phyloP scores from a whole-genome alignment of 352 stramenopile species.

The Phytophthora podocarpi region DNA sequence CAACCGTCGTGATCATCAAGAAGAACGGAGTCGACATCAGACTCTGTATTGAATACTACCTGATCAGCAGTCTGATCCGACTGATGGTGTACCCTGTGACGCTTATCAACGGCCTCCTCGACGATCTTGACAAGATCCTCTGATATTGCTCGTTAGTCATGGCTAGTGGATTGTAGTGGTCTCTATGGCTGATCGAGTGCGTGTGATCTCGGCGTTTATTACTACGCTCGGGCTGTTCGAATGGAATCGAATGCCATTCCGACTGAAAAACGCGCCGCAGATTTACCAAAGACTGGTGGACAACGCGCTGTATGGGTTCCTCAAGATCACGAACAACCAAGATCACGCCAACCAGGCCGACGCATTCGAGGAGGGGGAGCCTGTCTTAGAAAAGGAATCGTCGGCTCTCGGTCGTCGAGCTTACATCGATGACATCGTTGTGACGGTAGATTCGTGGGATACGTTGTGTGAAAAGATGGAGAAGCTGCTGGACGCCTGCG shows the following conservation, averaged over 20 bases:
- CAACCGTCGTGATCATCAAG: too few species aligned
- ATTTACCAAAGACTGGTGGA: background rate
- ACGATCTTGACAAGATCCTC: too few species aligned
- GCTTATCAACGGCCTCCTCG: background rate
- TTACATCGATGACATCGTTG: background rate
- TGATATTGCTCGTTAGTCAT: background rate
- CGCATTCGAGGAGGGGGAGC: too few species aligned
- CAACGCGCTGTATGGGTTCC: background rate
- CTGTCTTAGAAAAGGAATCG: too few species aligned
- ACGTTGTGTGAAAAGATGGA: background rate
- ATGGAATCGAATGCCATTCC: background rate
- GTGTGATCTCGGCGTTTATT: background rate
- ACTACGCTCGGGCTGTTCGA: background rate
- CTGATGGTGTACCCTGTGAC: constrained; percentile 20
- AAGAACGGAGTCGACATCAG: constrained; percentile 23
- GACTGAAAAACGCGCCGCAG: too few species aligned
- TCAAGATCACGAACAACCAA: background rate
- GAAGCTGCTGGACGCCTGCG: background rate
- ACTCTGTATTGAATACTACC: constrained; percentile 25
- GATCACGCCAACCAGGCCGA: too few species aligned
- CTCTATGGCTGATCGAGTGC: background rate
- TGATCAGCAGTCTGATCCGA: constrained; percentile 8
- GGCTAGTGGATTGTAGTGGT: background rate
- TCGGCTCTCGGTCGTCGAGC: too few species aligned
- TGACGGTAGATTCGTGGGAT: background rate